Evolutionary conservation across 345 rosid genomes (phyloP), one percentile per base, ranked within the genome.

Genomic region (Sonneratia caseolaris): DNA sequence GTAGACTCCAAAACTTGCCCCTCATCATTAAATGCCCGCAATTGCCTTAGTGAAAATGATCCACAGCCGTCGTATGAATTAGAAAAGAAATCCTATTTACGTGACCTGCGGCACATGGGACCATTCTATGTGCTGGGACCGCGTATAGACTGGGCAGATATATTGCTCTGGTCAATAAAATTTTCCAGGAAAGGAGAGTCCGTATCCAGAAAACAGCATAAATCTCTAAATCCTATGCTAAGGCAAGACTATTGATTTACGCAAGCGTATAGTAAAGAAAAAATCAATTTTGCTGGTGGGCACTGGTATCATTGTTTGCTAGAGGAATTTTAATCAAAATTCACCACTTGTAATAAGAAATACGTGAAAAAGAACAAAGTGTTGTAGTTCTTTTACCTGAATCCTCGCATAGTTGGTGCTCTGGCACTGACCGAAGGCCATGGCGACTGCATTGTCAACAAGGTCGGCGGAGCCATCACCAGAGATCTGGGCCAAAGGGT

Each of bases 371-470:
- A 24, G 38, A 45, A 72, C 8, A 14, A 35, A 37, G 16, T 65
- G 21, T 5, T 16, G 3, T 2, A 1, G 10, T 22, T 27, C 2
- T 1, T 35, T 21, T 86, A 91, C 98, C 96, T 94, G 98, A 83
- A 94, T 85, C 55, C 98, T 86, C 61, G 87, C 88, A 45, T 94
- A 94, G 82, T 88, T 88, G 68, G 85, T 83, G 82, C 91, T 83
- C 71, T 85, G 74, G 68, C 85, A 82, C 76, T 91, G 95, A 22
- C 91, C 95, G 77, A 91, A 94, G 7, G 97, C 97, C 95, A 91
- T 85, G 53, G 97, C 96, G 45, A 94, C 93, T 21, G 98, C 90
- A 76, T 94, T 97, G 81, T 94, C 98, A 51, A 89, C 93, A 24
- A 90, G 83, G 76, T 93, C 98, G 3, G 98, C 92, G 56, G 96